These are phyloP conservation scores for Pythium scleroteichum DNA, from an alignment of 352 stramenopile genomes.

Conservation along the genomic window DNA sequence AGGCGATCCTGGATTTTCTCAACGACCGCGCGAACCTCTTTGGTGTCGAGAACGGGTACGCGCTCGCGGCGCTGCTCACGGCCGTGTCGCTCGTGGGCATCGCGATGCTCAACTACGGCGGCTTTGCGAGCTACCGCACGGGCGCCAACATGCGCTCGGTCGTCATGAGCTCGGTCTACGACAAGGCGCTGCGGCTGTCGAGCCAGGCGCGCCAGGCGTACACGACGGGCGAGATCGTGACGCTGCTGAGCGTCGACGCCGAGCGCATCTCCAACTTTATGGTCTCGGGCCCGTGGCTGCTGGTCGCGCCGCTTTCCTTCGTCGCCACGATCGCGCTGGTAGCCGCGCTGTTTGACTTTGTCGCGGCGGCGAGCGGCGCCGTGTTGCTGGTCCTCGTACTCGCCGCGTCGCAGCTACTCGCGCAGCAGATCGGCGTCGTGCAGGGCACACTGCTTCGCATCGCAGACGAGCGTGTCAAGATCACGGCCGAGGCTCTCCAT, in stretches of 20 bases:
- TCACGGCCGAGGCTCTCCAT: conserved; percentile 91
- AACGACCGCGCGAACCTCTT: conserved; percentile 31
- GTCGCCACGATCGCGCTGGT: conserved; percentile 37
- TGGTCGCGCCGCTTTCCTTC: conserved; percentile 34
- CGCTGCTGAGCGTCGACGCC: conserved; percentile 38
- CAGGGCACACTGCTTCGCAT: conserved; percentile 29
- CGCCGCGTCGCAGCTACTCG: conserved; percentile 20
- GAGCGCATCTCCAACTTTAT: conserved; percentile 43
- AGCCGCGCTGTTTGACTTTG: conserved; percentile 29
- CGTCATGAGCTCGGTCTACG: conserved; percentile 41
- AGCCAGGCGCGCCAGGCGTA: conserved; percentile 31
- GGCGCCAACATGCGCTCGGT: conserved; percentile 39
- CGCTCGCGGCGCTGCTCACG: conserved; percentile 34
- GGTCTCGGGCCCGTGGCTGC: conserved; percentile 32
- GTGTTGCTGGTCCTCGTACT: conserved; percentile 28
- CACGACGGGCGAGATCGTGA: conserved; percentile 42
- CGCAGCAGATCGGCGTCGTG: conserved; percentile 22
- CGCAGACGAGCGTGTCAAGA: conserved; percentile 81
- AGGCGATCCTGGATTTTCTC: conserved; percentile 39
- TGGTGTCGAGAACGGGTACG: conserved; percentile 31
- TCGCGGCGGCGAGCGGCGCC: conserved; percentile 18
- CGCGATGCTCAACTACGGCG: conserved; percentile 35
- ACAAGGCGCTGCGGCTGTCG: conserved; percentile 38
- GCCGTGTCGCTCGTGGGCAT: conserved; percentile 34
- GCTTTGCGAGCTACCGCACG: conserved; percentile 30